These are phyloP conservation scores for Linaria vulgaris DNA, from an alignment of 257 asterid genomes.

Conservation along the genomic window DNA sequence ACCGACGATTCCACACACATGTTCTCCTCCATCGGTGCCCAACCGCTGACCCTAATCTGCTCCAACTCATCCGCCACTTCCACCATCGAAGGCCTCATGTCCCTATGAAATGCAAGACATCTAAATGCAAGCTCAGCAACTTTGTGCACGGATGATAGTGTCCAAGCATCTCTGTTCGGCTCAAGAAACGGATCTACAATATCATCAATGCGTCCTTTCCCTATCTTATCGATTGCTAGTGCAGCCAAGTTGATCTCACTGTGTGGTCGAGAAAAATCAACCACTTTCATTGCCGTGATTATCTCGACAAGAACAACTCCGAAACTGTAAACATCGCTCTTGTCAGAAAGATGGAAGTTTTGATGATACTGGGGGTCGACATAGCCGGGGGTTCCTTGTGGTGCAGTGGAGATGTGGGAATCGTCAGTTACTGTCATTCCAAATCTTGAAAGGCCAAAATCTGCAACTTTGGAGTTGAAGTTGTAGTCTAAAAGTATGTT, in stretches of 20 bases:
- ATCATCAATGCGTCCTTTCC: constrained; percentile 69
- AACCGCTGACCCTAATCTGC: constrained; percentile 54
- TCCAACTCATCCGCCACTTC: constrained; percentile 78
- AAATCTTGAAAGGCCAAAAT: constrained; percentile 68
- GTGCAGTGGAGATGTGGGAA: constrained; percentile 75
- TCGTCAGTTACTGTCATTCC: constrained; percentile 58
- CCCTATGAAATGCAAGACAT: constrained; percentile 70
- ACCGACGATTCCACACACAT: constrained; percentile 48
- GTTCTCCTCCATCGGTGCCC: constrained; percentile 65
- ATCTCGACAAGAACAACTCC: constrained; percentile 78
- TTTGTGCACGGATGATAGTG: constrained; percentile 61
- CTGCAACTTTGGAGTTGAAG: constrained; percentile 73
- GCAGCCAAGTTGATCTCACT: constrained; percentile 72
- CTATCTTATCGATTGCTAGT: constrained; percentile 61
- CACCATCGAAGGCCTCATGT: constrained; percentile 82
- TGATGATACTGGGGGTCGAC: constrained; percentile 80
- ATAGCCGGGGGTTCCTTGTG: constrained; percentile 83
- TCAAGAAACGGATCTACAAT: constrained; percentile 67
- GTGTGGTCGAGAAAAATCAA: constrained; percentile 60
- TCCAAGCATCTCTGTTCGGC: constrained; percentile 77
- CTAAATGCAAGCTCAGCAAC: constrained; percentile 71
- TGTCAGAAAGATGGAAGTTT: constrained; percentile 73
- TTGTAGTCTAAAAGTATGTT: constrained; percentile 62
- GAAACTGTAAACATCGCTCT: constrained; percentile 75
- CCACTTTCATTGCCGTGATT: constrained; percentile 61